These are phyloP conservation scores for Phytophthora meadii DNA, from an alignment of 352 stramenopile species.

Conservation along the genomic window DNA sequence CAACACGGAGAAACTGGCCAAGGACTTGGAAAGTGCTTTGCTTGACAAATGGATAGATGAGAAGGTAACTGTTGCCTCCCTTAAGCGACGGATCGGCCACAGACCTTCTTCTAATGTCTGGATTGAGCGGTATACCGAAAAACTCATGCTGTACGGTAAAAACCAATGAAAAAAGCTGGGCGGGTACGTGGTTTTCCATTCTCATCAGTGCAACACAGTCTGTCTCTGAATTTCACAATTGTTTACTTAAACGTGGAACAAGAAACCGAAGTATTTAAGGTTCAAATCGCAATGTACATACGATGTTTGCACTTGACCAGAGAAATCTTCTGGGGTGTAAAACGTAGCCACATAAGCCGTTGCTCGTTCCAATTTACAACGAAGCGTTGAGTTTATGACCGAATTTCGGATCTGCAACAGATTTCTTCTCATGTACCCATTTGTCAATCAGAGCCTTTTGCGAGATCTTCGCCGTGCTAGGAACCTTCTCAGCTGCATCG, in stretches of 20 bases:
- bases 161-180: no score
- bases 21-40: background rate
- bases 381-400: background rate
- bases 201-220: no score
- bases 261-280: no score
- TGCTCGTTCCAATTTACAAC: background rate
- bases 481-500: background rate
- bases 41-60: background rate
- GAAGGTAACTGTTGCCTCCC: background rate
- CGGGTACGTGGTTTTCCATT: no score
- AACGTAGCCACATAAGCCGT: no score
- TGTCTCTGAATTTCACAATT: no score
- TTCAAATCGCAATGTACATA: no score
- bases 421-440: constrained; percentile 5
- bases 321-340: no score
- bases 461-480: constrained; percentile 22
- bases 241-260: no score
- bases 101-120: constrained; percentile 1
- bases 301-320: no score
- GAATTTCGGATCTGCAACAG: background rate
- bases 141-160: no score
- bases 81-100: background rate
- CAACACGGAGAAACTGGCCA: background rate
- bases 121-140: no score
- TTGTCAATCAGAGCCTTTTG: constrained; percentile 49